Conservation (phyloP, 2,329 filamentous ascomycete species). For the Diplodia mutila region DNA sequence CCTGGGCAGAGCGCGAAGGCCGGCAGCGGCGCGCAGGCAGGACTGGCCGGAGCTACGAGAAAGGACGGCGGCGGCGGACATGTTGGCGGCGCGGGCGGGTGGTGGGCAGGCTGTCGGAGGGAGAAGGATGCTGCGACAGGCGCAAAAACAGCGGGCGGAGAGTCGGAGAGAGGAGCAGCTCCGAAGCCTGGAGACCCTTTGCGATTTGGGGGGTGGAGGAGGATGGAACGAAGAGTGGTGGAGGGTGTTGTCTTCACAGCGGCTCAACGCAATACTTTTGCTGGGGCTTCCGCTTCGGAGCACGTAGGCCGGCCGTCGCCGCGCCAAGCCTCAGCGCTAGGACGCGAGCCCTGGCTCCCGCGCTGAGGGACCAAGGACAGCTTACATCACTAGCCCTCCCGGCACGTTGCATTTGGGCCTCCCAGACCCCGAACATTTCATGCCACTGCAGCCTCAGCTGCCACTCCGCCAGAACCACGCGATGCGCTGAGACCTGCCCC, state of each 20-base stretch:
- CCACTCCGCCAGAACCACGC: neutral
- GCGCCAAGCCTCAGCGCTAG: neutral
- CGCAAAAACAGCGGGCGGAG: slow-evolving; percentile 29
- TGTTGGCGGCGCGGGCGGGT: slow-evolving; percentile 42
- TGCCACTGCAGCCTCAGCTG: neutral
- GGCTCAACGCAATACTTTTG: slow-evolving; percentile 26
- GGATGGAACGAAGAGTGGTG: slow-evolving; percentile 18
- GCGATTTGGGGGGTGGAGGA: neutral
- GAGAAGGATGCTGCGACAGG: slow-evolving; percentile 30
- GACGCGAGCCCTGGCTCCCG: neutral
- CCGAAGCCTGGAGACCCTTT: slow-evolving; percentile 16
- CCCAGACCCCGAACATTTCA: slow-evolving; percentile 1
- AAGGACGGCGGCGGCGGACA: slow-evolving; percentile 58
- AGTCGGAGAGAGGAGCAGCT: slow-evolving; percentile 14
- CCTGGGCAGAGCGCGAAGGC: slow-evolving; percentile 51
- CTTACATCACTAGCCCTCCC: slow-evolving; percentile 10
- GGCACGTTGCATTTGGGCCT: slow-evolving; percentile 12
- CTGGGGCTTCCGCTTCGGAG: slow-evolving; percentile 23
- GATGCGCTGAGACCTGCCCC: slow-evolving; percentile 19
- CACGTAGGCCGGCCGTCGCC: neutral
- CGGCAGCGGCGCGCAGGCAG: slow-evolving; percentile 44
- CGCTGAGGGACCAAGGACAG: slow-evolving; percentile 2
- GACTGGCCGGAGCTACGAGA: slow-evolving; percentile 50
- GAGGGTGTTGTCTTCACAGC: slow-evolving; percentile 4
- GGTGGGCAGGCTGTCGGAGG: slow-evolving; percentile 34